These are phyloP conservation scores for Scutellaria galericulata DNA, from an alignment of 257 asterid genomes.

Conservation along the genomic window DNA sequence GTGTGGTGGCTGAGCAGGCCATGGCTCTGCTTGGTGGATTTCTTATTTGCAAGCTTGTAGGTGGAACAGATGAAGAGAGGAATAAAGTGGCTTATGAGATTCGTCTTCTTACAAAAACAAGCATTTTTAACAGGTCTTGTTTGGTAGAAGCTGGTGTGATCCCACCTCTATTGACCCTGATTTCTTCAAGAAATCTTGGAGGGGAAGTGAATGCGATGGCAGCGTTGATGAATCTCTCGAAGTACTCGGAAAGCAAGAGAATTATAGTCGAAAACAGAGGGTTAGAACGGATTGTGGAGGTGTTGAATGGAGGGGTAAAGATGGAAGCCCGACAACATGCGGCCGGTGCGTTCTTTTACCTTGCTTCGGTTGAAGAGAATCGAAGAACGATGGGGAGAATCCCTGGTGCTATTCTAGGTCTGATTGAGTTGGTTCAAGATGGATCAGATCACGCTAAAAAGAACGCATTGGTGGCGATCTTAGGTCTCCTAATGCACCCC, in stretches of 20 bases:
- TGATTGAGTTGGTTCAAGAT: slow-evolving; percentile 47
- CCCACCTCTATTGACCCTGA: slow-evolving; percentile 55
- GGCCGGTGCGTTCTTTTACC: slow-evolving; percentile 76
- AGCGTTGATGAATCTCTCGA: slow-evolving; percentile 64
- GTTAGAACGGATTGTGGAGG: slow-evolving; percentile 48
- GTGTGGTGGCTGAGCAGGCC: slow-evolving; percentile 56
- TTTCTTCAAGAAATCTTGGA: slow-evolving; percentile 42
- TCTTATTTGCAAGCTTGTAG: slow-evolving; percentile 56
- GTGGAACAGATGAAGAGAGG: slow-evolving; percentile 47
- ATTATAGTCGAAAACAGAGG: slow-evolving; percentile 58
- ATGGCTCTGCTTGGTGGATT: slow-evolving; percentile 52
- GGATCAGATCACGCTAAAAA: slow-evolving; percentile 61
- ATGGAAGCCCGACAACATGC: slow-evolving; percentile 75
- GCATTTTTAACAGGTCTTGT: slow-evolving; percentile 74
- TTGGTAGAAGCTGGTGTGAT: slow-evolving; percentile 67
- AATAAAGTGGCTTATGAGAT: slow-evolving; percentile 64
- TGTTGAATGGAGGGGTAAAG: slow-evolving; percentile 50
- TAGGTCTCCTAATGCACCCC: slow-evolving; percentile 60
- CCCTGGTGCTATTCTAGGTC: slow-evolving; percentile 53
- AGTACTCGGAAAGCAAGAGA: slow-evolving; percentile 47
- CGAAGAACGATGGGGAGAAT: slow-evolving; percentile 56
- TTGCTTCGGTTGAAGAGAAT: slow-evolving; percentile 69
- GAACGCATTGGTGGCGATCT: slow-evolving; percentile 60
- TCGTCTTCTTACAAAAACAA: slow-evolving; percentile 79
- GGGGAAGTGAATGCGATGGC: slow-evolving; percentile 68